Evolutionary conservation across 306 rosid genomes (phyloP), one percentile per base, ranked within the genome.

Genomic region (Gastrolobium villosum): DNA sequence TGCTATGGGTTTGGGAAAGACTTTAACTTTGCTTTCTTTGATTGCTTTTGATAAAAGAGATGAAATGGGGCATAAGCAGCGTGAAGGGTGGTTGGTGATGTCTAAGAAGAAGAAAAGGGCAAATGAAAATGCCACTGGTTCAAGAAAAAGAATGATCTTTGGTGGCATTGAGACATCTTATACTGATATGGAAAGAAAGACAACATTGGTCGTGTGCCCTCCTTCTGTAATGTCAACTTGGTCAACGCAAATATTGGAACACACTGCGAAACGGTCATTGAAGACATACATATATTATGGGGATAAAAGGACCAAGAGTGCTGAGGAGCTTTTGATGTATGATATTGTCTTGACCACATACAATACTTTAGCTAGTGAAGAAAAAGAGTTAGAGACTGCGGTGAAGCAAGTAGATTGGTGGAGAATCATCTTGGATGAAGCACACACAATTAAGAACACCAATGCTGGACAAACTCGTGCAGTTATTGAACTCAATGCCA

Each of bases 1-100:
- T 9, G 97, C 79, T 8, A 91, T 91, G 97, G 98, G 98, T 2
- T 65, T 93, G 52, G 98, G 97, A 57, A 93, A 93, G 88, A 93
- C 98, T 20, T 68, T 93, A 49, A 87, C 92, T 31, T 65, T 93
- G 70, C 93, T 93, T 5, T 91, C 97, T 1, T 67, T 89, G 73
- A 80, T 93, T 59, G 92, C 91, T 36, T 76, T 77, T 37, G 98
- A 91, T 75, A 93, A 84, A 26, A 15, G 3, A 5, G 26, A 43
- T 10, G 48, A 76, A 59, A 45, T 39, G 54, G 28, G 76, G 50
- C 0, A 53, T 10, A 41, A 92, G 1, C 26, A 20, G 26, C 26
- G 26, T 20, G 26, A 20, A 20, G 26, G 26, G 26, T 20, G 0
- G 26, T 20, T 20, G 26, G 26, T 20, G 26, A 20, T 20, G 26